Base-by-base conservation (phyloP, 306 rosid species). In the Cicer chorassanicum region DNA sequence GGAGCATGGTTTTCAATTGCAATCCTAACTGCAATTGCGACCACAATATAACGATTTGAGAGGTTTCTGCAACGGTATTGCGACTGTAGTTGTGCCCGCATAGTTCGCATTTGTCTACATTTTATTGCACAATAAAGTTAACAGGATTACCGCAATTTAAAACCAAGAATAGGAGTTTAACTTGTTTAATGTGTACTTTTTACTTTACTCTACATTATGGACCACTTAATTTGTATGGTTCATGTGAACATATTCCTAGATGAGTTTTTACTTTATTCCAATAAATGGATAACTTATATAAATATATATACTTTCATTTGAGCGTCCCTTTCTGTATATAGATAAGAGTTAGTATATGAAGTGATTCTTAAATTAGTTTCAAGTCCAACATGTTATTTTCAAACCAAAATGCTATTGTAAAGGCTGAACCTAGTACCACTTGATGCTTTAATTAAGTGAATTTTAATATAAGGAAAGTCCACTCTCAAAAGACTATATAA, bases 181-280 rank as follows among this genome's bases (percentile, higher is more conserved):
- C 75, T 79, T 76, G 76, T 61, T 45, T 68, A 49, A 81, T 68
- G 51, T 68, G 55, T 45, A 39, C 38, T 76, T 60, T n/a, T 45
- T 14, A 60, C 61, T 41, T 8, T 70, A 75, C 55, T 81, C 80
- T 81, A 49, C 75, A 79, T 29, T 29, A 29, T 78, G 87, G 82
- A 66, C 86, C 84, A 78, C 73, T 82, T 73, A 72, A 78, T 81
- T 79, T 84, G 68, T 74, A 78, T 62, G 85, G 88, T 87, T 84
- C 86, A 81, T 74, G 80, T 70, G 76, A 78, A 78, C 69, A 77
- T 76, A 82, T 82, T 79, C 86, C 75, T 84, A 81, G 79, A 80
- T 86, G 81, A 80, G 82, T 75, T 71, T 74, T 74, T 70, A 57
- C 72, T 73, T 77, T 60, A 85, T 65, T 64, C 70, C 62, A 83